Evolutionary conservation across 2,329 filamentous ascomycete genomes (phyloP), one percentile per base, ranked within the genome.

Genomic region (Talaromyces islandicus): DNA sequence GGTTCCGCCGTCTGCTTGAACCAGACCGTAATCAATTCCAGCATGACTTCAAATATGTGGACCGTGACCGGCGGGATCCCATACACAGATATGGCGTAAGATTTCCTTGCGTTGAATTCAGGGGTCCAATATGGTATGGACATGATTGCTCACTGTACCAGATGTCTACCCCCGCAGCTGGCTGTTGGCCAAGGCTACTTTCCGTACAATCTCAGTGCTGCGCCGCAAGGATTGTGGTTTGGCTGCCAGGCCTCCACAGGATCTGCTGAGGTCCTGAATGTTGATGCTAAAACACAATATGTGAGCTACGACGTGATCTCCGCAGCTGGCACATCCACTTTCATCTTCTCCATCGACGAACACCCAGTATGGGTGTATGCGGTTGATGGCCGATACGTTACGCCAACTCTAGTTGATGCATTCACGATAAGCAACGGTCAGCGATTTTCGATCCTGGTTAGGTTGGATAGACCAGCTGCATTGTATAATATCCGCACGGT

Each of bases 401-500:
- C 73, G 35, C 77, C 77, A 0, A 70, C 70, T 21, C 55, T 66
- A 7, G 74, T 72, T 19, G 67, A 78, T 55, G 70, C 66, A 10
- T 57, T 71, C 30, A 54, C 60, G 1, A 63, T 76, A 17, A 67
- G 61, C 59, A 71, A 69, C 32, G 77, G 78, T 7, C 71, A 76
- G 52, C 72, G 77, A 14, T 72, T 73, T 48, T 74, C 76, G 0
- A 71, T 72, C 14, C 68, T 79, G 54, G 65, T 79, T 11, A 73
- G 75, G 60, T 71, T 83, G 4, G 69, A 78, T 48, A 75, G 78
- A 46, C 67, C 65, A 1, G 63, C 75, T 0, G 80, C 80, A 0
- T 71, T 80, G 60, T 87, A 83, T 67, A 79, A 78, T 7, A 79
- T 87, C 38, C 83, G 85, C 2, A 73, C 82, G 38, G 79, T 80